phyloP scores from a whole-genome alignment of 2,329 filamentous ascomycete species.

The Phoma herbarum region DNA sequence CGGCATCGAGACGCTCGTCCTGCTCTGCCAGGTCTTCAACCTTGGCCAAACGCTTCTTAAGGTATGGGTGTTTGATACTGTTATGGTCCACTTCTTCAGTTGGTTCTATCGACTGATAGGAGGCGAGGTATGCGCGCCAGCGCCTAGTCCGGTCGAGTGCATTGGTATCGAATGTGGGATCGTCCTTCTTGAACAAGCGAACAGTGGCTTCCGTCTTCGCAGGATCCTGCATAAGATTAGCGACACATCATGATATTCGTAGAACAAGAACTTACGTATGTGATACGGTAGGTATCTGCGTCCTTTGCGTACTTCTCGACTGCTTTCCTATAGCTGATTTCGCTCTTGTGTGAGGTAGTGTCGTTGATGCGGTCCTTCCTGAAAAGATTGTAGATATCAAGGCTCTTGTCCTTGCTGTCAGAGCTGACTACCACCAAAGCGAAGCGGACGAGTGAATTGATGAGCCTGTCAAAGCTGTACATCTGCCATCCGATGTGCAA shows the following conservation, averaged over 20 bases:
- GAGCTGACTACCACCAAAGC: conserved; percentile 83
- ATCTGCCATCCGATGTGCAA: conserved; percentile 90
- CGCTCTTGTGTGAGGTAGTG: conserved; percentile 86
- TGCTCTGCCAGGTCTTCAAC: conserved; percentile 43
- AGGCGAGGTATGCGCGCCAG: conserved; percentile 97
- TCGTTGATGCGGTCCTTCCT: conserved; percentile 81
- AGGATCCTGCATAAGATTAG: conserved; percentile 54
- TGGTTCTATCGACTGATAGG: conserved; percentile 86
- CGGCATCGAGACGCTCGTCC: conserved; percentile 42
- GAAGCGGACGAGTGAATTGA: conserved; percentile 81
- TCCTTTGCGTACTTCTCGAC: conserved; percentile 94
- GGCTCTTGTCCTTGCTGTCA: conserved; percentile 91
- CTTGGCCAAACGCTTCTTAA: conserved; percentile 53
- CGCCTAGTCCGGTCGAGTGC: conserved; percentile 69
- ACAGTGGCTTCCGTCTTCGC: conserved; percentile 77
- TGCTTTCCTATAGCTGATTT: conserved; percentile 89
- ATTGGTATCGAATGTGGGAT: conserved; percentile 78
- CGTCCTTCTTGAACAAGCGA: conserved; percentile 86
- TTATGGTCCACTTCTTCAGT: conserved; percentile 63
- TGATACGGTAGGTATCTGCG: conserved; percentile 87
- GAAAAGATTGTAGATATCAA: conserved; percentile 88
- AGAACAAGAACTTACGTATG: conserved; percentile 75
- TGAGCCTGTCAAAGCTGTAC: conserved; percentile 90
- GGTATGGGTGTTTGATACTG: conserved; percentile 52
- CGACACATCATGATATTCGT: not conserved